A percentile compares a stretch with the other conserved stretches of the same genome.
phyloP scores from a whole-genome alignment of 169 alveolate species.

The Plasmodium berghei region DNA sequence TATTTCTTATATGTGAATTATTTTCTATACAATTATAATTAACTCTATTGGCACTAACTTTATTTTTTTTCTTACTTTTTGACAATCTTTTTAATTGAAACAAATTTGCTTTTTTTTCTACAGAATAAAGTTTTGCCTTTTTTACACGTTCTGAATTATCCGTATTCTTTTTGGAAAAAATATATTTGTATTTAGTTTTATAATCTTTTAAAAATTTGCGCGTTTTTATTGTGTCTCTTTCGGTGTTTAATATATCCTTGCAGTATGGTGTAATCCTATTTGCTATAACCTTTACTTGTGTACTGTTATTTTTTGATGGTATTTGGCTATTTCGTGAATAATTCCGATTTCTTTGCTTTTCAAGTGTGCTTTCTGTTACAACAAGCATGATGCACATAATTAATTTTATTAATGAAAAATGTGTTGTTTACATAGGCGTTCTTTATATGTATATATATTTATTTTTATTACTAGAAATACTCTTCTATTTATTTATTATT shows the following conservation, averaged over 20 bases:
- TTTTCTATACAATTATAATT: constrained; percentile 34
- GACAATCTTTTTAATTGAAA: constrained; percentile 31
- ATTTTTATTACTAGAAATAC: background rate
- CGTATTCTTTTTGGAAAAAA: constrained; percentile 38
- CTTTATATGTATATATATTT: constrained; percentile 11
- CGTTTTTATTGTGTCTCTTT: constrained; percentile 48
- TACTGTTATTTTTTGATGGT: constrained; percentile 40
- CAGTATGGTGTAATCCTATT: constrained; percentile 69
- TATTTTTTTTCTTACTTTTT: constrained; percentile 41
- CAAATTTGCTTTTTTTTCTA: constrained; percentile 28
- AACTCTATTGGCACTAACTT: constrained; percentile 59
- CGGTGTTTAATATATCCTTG: constrained; percentile 36
- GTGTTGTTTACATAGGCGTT: background rate
- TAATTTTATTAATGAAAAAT: constrained; percentile 8
- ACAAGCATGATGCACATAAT: constrained; percentile 51
- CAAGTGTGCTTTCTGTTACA: constrained; percentile 58
- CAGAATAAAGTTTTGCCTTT: constrained; percentile 11
- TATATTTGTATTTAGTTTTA: constrained; percentile 35
- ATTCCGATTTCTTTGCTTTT: constrained; percentile 29
- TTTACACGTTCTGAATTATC: constrained; percentile 18
- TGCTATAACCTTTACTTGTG: constrained; percentile 65
- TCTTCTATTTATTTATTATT: constrained; percentile 2
- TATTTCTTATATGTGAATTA: constrained; percentile 38
- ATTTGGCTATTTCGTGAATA: constrained; percentile 27
- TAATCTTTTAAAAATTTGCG: constrained; percentile 46